Evolutionary conservation across 345 rosid species (phyloP).

Genomic region (Lepidium africanum): DNA sequence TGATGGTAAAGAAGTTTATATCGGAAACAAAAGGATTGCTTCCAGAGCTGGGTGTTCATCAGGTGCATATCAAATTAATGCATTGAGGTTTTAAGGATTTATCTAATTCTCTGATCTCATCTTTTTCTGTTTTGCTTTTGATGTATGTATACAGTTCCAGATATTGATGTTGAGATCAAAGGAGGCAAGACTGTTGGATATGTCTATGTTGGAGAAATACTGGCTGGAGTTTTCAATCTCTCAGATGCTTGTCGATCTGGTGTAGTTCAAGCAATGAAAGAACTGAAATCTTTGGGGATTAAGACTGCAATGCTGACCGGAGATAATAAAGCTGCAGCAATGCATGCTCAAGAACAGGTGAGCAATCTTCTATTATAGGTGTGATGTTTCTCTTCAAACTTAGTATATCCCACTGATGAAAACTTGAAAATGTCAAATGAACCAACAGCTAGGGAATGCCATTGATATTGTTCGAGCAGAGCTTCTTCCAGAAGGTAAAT

Average conservation of each 20-base stretch:
- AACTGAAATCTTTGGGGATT: conserved; percentile 48
- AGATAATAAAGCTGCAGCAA: conserved; percentile 61
- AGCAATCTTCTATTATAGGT: background rate
- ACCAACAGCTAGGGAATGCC: conserved; percentile 59
- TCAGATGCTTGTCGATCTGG: conserved; percentile 79
- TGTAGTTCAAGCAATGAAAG: conserved; percentile 49
- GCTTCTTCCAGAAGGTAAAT: conserved; percentile 78
- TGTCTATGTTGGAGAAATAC: conserved; percentile 38
- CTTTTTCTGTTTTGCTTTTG: background rate
- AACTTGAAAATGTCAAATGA: background rate
- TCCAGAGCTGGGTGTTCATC: conserved; percentile 51
- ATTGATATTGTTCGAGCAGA: conserved; percentile 58
- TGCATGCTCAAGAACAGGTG: conserved; percentile 77
- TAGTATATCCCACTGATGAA: background rate
- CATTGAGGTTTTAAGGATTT: background rate
- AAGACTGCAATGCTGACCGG: conserved; percentile 82
- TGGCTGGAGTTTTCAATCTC: conserved; percentile 52
- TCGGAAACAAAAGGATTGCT: conserved; percentile 69
- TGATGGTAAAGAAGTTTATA: conserved; percentile 53
- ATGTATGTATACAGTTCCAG: conserved; percentile 34
- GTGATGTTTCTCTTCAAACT: background rate
- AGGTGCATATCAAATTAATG: conserved; percentile 30
- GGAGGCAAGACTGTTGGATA: conserved; percentile 61
- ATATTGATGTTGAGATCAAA: conserved; percentile 20
- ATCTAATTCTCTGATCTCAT: background rate